Percentiles rank a stretch among this genome's conserved stretches.
Conservation (phyloP, 495 filamentous ascomycete genomes). For the Penicillium parvum region DNA sequence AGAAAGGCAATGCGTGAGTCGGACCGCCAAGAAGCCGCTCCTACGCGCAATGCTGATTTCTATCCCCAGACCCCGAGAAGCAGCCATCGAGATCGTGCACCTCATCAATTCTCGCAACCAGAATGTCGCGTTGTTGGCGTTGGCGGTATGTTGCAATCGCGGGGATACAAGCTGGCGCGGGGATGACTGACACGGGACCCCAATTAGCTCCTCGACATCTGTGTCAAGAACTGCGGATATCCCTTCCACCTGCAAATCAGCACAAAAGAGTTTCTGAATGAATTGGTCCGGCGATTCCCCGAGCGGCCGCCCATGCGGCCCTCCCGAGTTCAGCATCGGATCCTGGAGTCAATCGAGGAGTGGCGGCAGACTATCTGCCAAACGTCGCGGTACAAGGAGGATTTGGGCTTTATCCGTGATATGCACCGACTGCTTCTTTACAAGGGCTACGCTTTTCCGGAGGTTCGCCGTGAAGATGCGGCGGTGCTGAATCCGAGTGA, state of each 20-base stretch:
- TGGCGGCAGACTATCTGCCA: conserved; percentile 98
- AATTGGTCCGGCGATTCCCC: conserved; percentile 93
- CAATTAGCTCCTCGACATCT: conserved; percentile 83
- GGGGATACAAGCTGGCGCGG: conserved; percentile 18
- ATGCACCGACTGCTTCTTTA: conserved; percentile 96
- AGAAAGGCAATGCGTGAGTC: conserved; percentile 87
- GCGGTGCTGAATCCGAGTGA: conserved; percentile 97
- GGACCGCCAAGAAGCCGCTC: conserved; percentile 1
- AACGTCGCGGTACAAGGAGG: conserved; percentile 94
- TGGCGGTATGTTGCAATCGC: conserved; percentile 49
- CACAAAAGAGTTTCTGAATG: conserved; percentile 98
- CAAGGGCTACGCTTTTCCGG: conserved; percentile 94
- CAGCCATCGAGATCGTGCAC: conserved; percentile 88
- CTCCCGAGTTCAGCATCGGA: conserved; percentile 82
- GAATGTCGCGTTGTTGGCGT: conserved; percentile 86
- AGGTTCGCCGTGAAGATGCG: conserved; percentile 87
- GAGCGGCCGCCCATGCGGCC: conserved; percentile 86
- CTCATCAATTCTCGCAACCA: conserved; percentile 94
- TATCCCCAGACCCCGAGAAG: conserved; percentile 72
- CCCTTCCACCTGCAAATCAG: conserved; percentile 97
- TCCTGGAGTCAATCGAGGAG: conserved; percentile 96
- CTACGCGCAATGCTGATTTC: conserved; percentile 11
- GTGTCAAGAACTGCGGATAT: conserved; percentile 99
- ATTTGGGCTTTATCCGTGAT: conserved; percentile 91
- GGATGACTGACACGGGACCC: conserved; percentile 23